Conservation (phyloP, 129 eudicot genomes). For the Flaveria linearis region DNA sequence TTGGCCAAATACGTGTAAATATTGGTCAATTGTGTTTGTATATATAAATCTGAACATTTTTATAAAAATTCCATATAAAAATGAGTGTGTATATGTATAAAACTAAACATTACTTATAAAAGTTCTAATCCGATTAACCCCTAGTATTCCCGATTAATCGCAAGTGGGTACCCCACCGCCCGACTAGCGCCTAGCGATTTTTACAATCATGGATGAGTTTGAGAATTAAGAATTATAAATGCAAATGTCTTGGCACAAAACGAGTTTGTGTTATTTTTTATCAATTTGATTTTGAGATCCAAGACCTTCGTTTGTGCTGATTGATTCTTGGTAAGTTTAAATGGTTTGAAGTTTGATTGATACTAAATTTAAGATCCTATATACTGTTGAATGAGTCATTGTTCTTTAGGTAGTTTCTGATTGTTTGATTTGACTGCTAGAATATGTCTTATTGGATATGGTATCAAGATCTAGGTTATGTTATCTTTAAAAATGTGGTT, state of each 20-base stretch:
- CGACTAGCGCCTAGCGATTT: no score
- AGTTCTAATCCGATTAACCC: no score
- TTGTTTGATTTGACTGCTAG: neutral
- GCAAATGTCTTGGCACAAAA: neutral
- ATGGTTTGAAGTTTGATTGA: neutral
- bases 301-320: slow-evolving; percentile 12
- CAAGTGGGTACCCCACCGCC: no score
- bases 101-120: no score
- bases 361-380: neutral
- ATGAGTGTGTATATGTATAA: no score
- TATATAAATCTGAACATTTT: no score
- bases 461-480: slow-evolving; percentile 16
- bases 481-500: neutral
- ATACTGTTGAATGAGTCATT: neutral
- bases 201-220: no score
- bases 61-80: no score
- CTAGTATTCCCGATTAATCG: no score
- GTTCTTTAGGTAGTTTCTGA: neutral
- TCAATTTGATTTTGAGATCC: slow-evolving; percentile 11
- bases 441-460: neutral
- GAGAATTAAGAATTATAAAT: neutral
- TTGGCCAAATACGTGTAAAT: no score
- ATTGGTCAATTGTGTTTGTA: no score
- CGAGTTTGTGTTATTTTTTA: neutral
- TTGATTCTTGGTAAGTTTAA: neutral